Conservation (phyloP, 164 flowering plant species). For the Sextonia rubra region DNA sequence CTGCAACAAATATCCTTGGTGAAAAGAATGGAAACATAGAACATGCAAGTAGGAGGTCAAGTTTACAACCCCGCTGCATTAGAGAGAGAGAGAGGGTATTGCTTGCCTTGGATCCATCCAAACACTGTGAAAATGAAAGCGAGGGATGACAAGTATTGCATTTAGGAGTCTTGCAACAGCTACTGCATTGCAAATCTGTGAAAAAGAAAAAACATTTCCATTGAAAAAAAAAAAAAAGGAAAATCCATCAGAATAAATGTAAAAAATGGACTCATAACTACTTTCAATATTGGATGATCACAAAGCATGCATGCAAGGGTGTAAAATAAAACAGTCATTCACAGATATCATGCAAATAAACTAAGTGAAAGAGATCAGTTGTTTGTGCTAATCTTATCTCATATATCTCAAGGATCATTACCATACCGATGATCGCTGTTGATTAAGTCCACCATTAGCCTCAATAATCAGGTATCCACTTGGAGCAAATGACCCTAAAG, state of each 20-base stretch:
- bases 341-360: not conserved
- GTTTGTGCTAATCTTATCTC: not conserved
- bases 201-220: constrained; percentile 5
- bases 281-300: no score
- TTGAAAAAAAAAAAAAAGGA: not conserved
- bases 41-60: not conserved
- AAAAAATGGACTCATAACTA: not conserved
- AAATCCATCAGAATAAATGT: not conserved
- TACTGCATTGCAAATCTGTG: constrained; percentile 88
- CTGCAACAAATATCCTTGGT: no score
- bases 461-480: constrained; percentile 73
- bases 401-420: not conserved
- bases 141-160: constrained; percentile 68
- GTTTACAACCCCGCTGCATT: not conserved
- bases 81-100: not conserved
- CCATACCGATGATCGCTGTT: constrained; percentile 88
- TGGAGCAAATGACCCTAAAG: constrained; percentile 36
- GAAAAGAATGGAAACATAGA: not conserved
- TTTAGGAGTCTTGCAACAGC: constrained; percentile 78
- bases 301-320: not conserved
- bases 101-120: constrained; percentile 72
- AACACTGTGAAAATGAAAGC: constrained; percentile 49
- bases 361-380: not conserved
- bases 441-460: constrained; percentile 97
- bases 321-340: not conserved